These are phyloP conservation scores for Coniochaeta hoffmannii DNA, from an alignment of 2,329 filamentous ascomycete genomes.

Conservation along the genomic window DNA sequence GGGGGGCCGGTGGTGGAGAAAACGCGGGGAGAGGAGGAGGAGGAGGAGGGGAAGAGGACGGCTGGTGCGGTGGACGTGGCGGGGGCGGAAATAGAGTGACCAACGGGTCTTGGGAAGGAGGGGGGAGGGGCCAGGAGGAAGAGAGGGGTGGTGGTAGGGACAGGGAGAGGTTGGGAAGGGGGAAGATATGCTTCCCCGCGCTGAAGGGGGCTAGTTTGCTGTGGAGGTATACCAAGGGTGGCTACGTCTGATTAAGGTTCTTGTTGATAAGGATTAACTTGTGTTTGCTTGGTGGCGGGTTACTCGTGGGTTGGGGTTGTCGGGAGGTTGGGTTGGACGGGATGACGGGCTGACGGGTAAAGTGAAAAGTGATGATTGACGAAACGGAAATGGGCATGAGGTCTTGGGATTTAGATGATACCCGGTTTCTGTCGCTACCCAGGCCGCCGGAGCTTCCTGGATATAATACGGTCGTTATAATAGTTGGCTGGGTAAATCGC, in stretches of 20 bases:
- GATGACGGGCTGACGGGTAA: not conserved
- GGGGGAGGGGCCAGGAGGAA: not conserved
- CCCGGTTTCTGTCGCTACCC: not conserved
- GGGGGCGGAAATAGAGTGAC: not conserved
- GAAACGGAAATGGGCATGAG: not conserved
- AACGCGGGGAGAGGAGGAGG: not conserved
- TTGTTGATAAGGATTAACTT: not conserved
- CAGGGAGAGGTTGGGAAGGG: not conserved
- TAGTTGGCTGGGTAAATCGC: not conserved
- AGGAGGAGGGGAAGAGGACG: not conserved
- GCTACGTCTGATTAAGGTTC: slow-evolving; percentile 10
- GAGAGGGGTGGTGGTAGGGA: slow-evolving; percentile 1
- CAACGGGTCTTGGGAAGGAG: not conserved
- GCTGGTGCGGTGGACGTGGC: not conserved
- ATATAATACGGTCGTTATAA: not conserved
- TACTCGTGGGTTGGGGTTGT: not conserved
- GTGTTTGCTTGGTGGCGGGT: not conserved
- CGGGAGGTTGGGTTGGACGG: not conserved
- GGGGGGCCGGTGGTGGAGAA: slow-evolving; percentile 12
- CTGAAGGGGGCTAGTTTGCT: slow-evolving; percentile 21
- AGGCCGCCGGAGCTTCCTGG: not conserved
- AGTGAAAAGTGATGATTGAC: not conserved
- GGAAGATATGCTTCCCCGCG: slow-evolving; percentile 10
- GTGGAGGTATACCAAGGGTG: slow-evolving; percentile 19
- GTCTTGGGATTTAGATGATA: not conserved